phyloP scores from a whole-genome alignment of 1,284 basidiomycete species.

The Austroboletus sp. region DNA sequence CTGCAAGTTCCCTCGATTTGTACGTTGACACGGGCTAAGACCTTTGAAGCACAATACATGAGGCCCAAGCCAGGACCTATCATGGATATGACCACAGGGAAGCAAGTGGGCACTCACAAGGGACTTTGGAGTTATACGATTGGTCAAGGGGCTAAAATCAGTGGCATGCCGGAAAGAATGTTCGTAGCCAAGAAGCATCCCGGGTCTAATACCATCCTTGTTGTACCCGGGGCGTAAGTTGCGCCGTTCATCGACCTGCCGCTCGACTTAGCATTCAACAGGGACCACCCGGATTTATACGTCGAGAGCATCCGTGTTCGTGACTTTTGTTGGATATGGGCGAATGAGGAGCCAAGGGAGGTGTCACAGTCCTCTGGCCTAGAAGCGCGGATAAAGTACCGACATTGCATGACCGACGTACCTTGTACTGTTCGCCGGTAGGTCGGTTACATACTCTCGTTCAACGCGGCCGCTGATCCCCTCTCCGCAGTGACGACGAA shows the following conservation, averaged over 20 bases:
- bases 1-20: constrained; percentile 38
- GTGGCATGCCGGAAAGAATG: constrained; percentile 57
- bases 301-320: constrained; percentile 41
- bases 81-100: constrained; percentile 51
- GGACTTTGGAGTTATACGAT: constrained; percentile 89
- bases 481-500: constrained; percentile 15
- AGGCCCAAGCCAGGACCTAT: constrained; percentile 62
- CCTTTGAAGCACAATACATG: constrained; percentile 67
- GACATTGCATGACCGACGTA: constrained; percentile 62
- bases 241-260: not conserved
- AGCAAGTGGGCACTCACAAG: constrained; percentile 55
- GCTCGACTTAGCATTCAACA: constrained; percentile 23
- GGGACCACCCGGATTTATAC: constrained; percentile 62
- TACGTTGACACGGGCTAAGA: constrained; percentile 8
- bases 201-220: constrained; percentile 55
- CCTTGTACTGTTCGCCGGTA: constrained; percentile 39
- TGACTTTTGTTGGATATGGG: constrained; percentile 74
- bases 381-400: constrained; percentile 55
- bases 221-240: constrained; percentile 70
- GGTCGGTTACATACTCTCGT: constrained; percentile 2
- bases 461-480: not conserved
- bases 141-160: constrained; percentile 68
- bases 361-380: constrained; percentile 42
- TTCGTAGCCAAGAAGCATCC: constrained; percentile 75
- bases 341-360: constrained; percentile 46